Evolutionary conservation across 352 stramenopile genomes (phyloP), one percentile per base, ranked within the genome.

Genomic region (Elongisporangium undulatum): DNA sequence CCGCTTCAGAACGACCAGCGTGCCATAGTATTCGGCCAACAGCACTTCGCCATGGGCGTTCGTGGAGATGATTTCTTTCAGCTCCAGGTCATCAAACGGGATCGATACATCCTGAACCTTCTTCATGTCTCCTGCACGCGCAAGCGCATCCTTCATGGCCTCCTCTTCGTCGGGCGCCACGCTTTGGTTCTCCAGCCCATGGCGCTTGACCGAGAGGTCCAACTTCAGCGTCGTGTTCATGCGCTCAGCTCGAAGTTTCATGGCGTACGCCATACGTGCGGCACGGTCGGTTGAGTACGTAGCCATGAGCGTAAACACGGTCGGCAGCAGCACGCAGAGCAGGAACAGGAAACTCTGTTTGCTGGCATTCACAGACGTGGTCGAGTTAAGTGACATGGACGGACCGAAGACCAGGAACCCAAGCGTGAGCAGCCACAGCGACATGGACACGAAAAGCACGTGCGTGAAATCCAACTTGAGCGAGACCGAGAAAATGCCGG

Each of bases 141-240:
- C 21, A 0, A 92, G 53, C 19, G 74, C 79, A 65, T 77, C 59
- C 48, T 89, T 67, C 56, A 91, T 68, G 24, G 75, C 70, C 24
- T 82, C 74, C 49, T 86, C 74, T 56, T 92, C 77, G 29, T 86
- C 78, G 2, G 67, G 66, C 8, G 74, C 75, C 58, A 90, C 70
- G 34, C 81, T 83, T 2, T 71, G 71, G 51, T 89, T 90, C 63
- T 90, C 82, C 4, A 92, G 62, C 0, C 82, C 76, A 39, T 79
- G 79, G 34, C 82, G 78, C 51, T 92, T 92, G 24, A 89, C 73
- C 12, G 80, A 90, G 7, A 92, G 59, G 53, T 91, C 84, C 50
- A 91, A 60, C 54, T 92, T 94, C 5, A 94, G 66, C 41, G 82
- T 85, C 53, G 82, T 94, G 61, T 94, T 94, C 56, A 94, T 85